Percentiles rank a stretch among this genome's conserved stretches.
Evolutionary conservation across 306 rosid genomes (phyloP).

Genomic region (Benincasa hispida): DNA sequence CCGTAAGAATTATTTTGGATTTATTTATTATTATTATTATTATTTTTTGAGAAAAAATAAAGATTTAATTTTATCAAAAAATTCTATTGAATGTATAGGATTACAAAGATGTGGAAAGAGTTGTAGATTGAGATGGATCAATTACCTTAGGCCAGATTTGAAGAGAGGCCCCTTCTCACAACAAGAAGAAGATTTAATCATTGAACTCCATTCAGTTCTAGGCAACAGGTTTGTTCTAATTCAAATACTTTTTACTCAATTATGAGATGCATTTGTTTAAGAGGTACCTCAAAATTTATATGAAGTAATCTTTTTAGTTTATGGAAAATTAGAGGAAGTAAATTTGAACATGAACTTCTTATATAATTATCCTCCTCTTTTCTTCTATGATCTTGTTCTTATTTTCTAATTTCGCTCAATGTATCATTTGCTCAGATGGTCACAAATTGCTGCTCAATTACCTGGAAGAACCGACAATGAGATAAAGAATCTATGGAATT

Average conservation of each 20-base stretch:
- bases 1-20: too few relatives aligned
- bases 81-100: slow-evolving; percentile 7
- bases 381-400: not conserved
- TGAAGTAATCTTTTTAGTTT: too few relatives aligned
- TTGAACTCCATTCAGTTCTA: slow-evolving; percentile 73
- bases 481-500: slow-evolving; percentile 87
- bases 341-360: too few relatives aligned
- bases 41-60: too few relatives aligned
- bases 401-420: not conserved
- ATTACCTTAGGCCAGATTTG: slow-evolving; percentile 89
- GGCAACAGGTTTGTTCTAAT: not conserved
- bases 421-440: slow-evolving; percentile 39
- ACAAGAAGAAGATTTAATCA: slow-evolving; percentile 69
- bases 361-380: too few relatives aligned
- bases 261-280: not conserved
- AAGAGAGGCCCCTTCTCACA: slow-evolving; percentile 91
- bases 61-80: too few relatives aligned
- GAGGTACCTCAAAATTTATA: too few relatives aligned
- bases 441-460: slow-evolving; percentile 87
- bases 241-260: not conserved
- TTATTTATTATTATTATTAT: too few relatives aligned
- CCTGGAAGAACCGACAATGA: slow-evolving; percentile 95
- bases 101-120: slow-evolving; percentile 92
- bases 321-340: too few relatives aligned
- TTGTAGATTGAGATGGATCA: slow-evolving; percentile 92